Percentiles rank a stretch among this genome's conserved stretches.
Evolutionary conservation across 2,329 filamentous ascomycete species (phyloP).

Genomic region (Talaromyces islandicus): DNA sequence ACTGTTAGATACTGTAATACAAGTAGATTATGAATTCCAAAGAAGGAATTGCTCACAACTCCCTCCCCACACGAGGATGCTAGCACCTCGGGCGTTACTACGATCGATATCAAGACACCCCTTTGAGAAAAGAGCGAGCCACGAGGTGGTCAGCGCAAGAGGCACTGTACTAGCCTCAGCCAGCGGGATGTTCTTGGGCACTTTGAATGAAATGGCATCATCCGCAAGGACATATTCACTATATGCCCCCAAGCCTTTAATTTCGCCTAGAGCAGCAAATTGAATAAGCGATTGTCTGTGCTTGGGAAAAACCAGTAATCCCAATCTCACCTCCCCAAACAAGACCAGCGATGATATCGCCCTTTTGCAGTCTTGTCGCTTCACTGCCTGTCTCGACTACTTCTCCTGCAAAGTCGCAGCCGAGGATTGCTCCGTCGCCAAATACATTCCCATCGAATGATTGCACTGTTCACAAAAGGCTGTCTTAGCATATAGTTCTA

Average conservation of each 20-base stretch:
- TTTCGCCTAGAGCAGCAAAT: constrained; percentile 27
- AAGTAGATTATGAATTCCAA: constrained; percentile 23
- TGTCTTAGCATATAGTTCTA: not conserved
- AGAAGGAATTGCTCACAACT: constrained; percentile 19
- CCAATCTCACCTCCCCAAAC: constrained; percentile 24
- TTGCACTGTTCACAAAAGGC: not conserved
- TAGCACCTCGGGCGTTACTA: constrained; percentile 1
- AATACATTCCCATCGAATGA: constrained; percentile 32
- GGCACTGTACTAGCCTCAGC: constrained; percentile 46
- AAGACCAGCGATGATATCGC: constrained; percentile 27
- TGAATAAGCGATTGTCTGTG: not conserved
- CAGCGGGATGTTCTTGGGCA: constrained; percentile 43
- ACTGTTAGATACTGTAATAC: not conserved
- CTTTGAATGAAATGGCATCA: constrained; percentile 34
- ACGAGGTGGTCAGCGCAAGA: constrained; percentile 21
- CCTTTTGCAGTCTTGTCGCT: constrained; percentile 22
- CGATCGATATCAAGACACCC: constrained; percentile 29
- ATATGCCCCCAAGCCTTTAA: constrained; percentile 30
- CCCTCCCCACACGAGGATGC: constrained; percentile 41
- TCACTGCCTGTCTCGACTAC: constrained; percentile 24
- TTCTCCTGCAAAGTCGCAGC: constrained; percentile 27
- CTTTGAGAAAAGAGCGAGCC: constrained; percentile 26
- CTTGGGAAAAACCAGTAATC: not conserved
- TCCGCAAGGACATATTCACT: constrained; percentile 35
- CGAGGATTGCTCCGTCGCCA: constrained; percentile 24